A percentile compares a stretch with the other conserved stretches of the same genome.
Conservation (phyloP, 176 grass and related monocot genomes). For the Melocanna baccifera region DNA sequence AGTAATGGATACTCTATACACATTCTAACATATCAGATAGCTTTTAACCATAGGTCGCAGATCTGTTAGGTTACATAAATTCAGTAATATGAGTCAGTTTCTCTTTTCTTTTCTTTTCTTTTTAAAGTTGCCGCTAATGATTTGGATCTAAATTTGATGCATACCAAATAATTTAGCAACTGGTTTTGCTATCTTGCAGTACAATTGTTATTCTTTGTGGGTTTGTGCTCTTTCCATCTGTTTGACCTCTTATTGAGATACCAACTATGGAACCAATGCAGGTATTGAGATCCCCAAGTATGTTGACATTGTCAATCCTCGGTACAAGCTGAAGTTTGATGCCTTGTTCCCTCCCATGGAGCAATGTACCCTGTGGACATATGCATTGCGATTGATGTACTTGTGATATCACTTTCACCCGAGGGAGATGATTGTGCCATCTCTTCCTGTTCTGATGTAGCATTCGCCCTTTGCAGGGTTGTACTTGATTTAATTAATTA, state of each 20-base stretch:
- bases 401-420: background rate
- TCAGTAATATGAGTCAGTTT: background rate
- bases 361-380: background rate
- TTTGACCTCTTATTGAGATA: slow-evolving; percentile 1
- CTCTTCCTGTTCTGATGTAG: background rate
- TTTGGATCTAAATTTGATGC: background rate
- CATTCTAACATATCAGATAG: slow-evolving; percentile 5
- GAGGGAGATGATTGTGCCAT: background rate
- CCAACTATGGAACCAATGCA: slow-evolving; percentile 34
- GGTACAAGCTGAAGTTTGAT: slow-evolving; percentile 84
- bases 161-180: background rate
- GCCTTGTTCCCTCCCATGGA: background rate
- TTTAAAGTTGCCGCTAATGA: background rate
- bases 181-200: background rate
- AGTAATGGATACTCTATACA: background rate
- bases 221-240: background rate
- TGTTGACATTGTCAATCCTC: slow-evolving; percentile 73
- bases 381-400: background rate
- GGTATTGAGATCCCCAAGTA: slow-evolving; percentile 85
- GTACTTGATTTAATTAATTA: background rate
- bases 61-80: background rate
- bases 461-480: background rate
- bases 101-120: background rate
- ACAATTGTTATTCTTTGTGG: background rate
- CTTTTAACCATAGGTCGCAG: background rate